phyloP scores from a whole-genome alignment of 2,329 filamentous ascomycete genomes.

The Periglandula ipomoeae region DNA sequence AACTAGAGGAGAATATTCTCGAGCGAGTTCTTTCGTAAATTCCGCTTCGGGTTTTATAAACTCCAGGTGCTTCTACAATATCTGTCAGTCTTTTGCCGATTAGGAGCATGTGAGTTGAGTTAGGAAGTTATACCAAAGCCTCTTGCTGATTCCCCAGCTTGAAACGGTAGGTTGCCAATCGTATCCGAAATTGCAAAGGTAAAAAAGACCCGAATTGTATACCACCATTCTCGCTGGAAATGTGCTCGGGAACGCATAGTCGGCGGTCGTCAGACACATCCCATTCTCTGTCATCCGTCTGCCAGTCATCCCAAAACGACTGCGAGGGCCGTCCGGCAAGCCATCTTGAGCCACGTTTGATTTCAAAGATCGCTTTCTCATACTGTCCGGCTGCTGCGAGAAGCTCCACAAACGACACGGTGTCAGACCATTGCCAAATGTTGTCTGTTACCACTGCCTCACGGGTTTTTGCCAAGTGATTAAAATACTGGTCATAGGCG shows the following conservation, averaged over 20 bases:
- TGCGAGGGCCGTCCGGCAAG: conserved; percentile 68
- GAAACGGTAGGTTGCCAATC: conserved; percentile 76
- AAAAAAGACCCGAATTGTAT: conserved; percentile 63
- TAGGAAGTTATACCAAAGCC: conserved; percentile 51
- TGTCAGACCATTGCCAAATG: conserved; percentile 63
- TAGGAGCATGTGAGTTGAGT: background rate
- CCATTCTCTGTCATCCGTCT: conserved; percentile 80
- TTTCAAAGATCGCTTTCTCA: conserved; percentile 54
- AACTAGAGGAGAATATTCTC: conserved; percentile 70
- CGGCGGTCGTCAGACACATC: conserved; percentile 67
- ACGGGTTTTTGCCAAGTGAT: conserved; percentile 27
- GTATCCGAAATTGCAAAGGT: conserved; percentile 74
- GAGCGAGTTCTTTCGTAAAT: conserved; percentile 37
- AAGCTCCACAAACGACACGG: conserved; percentile 78
- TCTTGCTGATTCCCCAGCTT: conserved; percentile 60
- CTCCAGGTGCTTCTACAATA: conserved; percentile 50
- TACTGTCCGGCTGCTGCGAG: conserved; percentile 57
- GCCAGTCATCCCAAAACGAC: conserved; percentile 63
- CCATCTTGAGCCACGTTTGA: conserved; percentile 72
- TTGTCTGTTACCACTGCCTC: conserved; percentile 21
- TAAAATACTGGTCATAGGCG: conserved; percentile 40
- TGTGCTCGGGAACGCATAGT: conserved; percentile 50
- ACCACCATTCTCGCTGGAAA: conserved; percentile 39
- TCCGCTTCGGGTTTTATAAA: conserved; percentile 58
- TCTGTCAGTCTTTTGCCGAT: background rate